phyloP scores from a whole-genome alignment of 805 yeast genomes.

The Wickerhamiella siamensis region DNA sequence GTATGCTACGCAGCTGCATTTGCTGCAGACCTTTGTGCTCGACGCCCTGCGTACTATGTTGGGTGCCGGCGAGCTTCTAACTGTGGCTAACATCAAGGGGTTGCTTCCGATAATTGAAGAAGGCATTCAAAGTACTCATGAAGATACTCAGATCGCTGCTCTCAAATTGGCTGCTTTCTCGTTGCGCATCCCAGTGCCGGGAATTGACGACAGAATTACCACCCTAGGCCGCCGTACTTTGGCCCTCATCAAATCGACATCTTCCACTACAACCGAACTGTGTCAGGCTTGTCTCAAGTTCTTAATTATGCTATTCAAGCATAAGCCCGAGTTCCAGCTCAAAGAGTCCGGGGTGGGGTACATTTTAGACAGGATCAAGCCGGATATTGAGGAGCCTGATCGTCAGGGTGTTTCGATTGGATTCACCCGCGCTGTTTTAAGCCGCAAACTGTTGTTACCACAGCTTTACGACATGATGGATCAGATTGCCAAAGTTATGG shows the following conservation, averaged over 20 bases:
- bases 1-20: slow-evolving; percentile 39
- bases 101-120: slow-evolving; percentile 60
- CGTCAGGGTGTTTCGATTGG: slow-evolving; percentile 80
- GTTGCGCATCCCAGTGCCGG: slow-evolving; percentile 46
- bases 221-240: slow-evolving; percentile 22
- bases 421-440: slow-evolving; percentile 63
- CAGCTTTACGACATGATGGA: slow-evolving; percentile 87
- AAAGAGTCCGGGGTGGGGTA: slow-evolving; percentile 62
- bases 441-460: slow-evolving; percentile 61
- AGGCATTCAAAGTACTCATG: slow-evolving; percentile 52
- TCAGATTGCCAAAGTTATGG: slow-evolving; percentile 65
- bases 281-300: slow-evolving; percentile 69
- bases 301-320: slow-evolving; percentile 43
- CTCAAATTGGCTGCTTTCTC: slow-evolving; percentile 47
- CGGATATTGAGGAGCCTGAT: slow-evolving; percentile 82
- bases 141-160: slow-evolving; percentile 57
- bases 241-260: slow-evolving; percentile 54
- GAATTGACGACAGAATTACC: slow-evolving; percentile 24
- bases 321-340: slow-evolving; percentile 47
- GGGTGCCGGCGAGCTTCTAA: slow-evolving; percentile 46
- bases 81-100: slow-evolving; percentile 46
- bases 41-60: slow-evolving; percentile 64
- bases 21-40: slow-evolving; percentile 61
- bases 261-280: slow-evolving; percentile 62
- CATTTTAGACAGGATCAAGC: slow-evolving; percentile 54